Conservation (phyloP, 1,284 basidiomycete genomes). For the Moesziomyces globuligerus region DNA sequence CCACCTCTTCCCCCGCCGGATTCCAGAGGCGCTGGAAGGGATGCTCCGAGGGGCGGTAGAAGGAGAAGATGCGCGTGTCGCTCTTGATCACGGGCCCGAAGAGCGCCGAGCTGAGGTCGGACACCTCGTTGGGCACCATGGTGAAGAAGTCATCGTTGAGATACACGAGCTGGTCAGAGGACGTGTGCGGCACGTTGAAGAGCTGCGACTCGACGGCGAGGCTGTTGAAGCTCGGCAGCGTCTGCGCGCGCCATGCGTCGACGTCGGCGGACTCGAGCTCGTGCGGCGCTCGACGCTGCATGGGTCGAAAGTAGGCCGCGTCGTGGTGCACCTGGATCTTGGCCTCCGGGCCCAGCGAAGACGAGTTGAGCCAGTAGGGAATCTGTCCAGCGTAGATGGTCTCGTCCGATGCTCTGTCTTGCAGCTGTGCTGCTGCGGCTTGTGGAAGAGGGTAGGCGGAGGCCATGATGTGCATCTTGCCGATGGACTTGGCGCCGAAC, state of each 20-base stretch:
- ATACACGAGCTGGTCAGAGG: conserved; percentile 41
- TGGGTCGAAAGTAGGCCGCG: conserved; percentile 29
- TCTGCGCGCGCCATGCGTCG: conserved; percentile 28
- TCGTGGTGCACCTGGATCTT: conserved; percentile 34
- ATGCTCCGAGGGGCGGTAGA: conserved; percentile 37
- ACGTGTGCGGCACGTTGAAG: conserved; percentile 20
- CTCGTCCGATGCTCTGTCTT: background rate
- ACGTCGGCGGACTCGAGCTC: conserved; percentile 7
- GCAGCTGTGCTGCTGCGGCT: background rate
- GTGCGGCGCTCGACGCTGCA: conserved; percentile 6
- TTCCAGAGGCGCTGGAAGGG: conserved; percentile 50
- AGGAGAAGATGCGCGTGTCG: conserved; percentile 31
- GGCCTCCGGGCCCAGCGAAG: background rate
- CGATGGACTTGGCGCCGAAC: conserved; percentile 10
- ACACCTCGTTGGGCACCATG: conserved; percentile 9
- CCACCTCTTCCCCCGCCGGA: conserved; percentile 47
- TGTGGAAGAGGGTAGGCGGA: conserved; percentile 37
- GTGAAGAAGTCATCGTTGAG: conserved; percentile 59
- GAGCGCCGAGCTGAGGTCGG: conserved; percentile 47
- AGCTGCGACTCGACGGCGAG: conserved; percentile 53
- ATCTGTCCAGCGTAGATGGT: conserved; percentile 15
- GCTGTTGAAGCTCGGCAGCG: conserved; percentile 53
- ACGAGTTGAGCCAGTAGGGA: conserved; percentile 22
- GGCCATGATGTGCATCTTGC: conserved; percentile 48
- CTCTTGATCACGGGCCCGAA: conserved; percentile 48